Evolutionary conservation across 139 green algal genomes (phyloP).

Genomic region (Edaphochlamys debaryana): DNA sequence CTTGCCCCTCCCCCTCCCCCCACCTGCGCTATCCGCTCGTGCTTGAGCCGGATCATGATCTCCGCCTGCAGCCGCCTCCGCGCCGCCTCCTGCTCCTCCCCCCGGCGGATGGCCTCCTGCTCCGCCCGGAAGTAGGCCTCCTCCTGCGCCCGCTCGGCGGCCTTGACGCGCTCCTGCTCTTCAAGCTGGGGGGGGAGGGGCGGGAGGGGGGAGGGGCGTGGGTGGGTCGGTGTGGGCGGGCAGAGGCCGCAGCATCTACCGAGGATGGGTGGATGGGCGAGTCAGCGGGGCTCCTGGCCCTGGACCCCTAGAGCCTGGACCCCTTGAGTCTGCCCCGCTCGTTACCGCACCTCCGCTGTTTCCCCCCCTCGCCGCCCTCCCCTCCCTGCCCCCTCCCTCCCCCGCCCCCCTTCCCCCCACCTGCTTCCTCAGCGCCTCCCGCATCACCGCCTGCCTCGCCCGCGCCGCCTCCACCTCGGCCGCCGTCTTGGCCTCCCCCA

Average conservation of each 20-base stretch:
- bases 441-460: not conserved
- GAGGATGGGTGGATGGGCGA: too few species aligned
- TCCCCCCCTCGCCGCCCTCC: not conserved
- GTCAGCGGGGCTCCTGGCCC: too few species aligned
- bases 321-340: too few species aligned
- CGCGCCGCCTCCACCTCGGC: conserved; percentile 6
- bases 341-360: too few species aligned
- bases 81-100: conserved; percentile 37
- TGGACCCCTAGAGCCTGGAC: too few species aligned
- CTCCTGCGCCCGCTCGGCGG: conserved; percentile 7
- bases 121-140: conserved; percentile 32
- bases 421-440: not conserved
- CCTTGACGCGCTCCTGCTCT: not conserved
- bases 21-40: conserved; percentile 41
- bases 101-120: conserved; percentile 18
- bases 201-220: too few species aligned
- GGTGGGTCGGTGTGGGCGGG: too few species aligned
- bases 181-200: conserved; percentile 17
- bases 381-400: not conserved
- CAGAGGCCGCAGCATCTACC: too few species aligned
- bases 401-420: not conserved
- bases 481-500: not conserved
- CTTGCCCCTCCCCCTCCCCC: not conserved
- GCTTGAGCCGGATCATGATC: conserved; percentile 44
- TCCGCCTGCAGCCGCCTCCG: conserved; percentile 30